Conservation (phyloP, 2,329 filamentous ascomycete genomes). For the Teratosphaeria epicoccoides region DNA sequence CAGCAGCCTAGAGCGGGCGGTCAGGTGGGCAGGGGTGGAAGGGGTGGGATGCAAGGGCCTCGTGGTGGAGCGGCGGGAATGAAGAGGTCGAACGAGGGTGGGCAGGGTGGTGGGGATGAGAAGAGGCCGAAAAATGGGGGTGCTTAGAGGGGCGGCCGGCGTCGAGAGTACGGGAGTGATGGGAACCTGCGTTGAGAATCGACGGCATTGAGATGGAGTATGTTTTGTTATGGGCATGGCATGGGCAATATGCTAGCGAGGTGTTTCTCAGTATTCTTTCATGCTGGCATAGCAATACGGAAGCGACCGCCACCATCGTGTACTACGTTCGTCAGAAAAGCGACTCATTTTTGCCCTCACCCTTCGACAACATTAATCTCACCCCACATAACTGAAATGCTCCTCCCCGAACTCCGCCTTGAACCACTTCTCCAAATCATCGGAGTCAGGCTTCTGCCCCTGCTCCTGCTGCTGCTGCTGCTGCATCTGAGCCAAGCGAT, state of each 20-base stretch:
- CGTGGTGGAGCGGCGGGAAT: constrained; percentile 22
- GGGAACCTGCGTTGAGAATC: neutral
- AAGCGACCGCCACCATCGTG: neutral
- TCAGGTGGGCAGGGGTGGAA: constrained; percentile 9
- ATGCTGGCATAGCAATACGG: neutral
- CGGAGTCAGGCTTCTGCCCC: neutral
- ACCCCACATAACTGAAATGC: constrained; percentile 14
- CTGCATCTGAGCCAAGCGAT: neutral
- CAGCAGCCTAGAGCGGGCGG: constrained; percentile 2
- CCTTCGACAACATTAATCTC: constrained; percentile 4
- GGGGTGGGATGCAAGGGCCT: constrained; percentile 16
- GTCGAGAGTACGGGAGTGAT: no score
- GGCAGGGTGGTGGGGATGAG: constrained; percentile 18
- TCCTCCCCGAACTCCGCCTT: constrained; percentile 19
- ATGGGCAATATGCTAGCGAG: neutral
- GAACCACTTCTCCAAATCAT: constrained; percentile 17
- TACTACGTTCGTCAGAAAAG: neutral
- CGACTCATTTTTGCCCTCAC: neutral
- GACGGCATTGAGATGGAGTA: neutral
- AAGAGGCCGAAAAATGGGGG: constrained; percentile 12
- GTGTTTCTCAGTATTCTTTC: neutral
- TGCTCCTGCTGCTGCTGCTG: neutral
- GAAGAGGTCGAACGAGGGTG: constrained; percentile 25
- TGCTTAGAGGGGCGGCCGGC: neutral
- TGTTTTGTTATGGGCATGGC: neutral